Conservation (phyloP, 306 rosid species). For the Vigna reflexopilosa region DNA sequence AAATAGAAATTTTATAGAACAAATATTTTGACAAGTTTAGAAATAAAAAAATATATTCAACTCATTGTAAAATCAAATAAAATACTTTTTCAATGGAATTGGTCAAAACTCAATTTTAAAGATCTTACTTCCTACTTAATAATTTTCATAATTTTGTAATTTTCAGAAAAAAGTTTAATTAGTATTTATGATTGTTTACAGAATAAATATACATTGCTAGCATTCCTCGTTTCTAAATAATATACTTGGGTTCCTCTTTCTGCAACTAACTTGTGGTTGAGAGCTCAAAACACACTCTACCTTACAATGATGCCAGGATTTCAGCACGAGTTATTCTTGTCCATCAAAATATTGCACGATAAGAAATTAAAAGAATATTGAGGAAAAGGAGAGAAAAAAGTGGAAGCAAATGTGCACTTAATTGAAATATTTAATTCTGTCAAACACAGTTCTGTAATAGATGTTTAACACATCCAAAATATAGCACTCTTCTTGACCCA, state of each 20-base stretch:
- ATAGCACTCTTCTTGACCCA: constrained; percentile 57
- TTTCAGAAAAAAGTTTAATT: too few species aligned
- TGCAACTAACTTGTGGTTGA: neutral
- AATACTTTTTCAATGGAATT: too few species aligned
- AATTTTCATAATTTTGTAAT: too few species aligned
- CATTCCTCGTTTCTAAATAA: neutral
- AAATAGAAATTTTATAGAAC: too few species aligned
- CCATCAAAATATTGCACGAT: neutral
- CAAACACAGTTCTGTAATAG: constrained; percentile 48
- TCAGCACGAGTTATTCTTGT: neutral
- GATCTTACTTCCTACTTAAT: neutral
- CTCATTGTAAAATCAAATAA: too few species aligned
- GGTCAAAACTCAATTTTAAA: neutral
- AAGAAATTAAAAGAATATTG: neutral
- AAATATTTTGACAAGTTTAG: too few species aligned
- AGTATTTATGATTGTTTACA: too few species aligned
- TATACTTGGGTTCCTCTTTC: neutral
- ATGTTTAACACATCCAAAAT: constrained; percentile 63
- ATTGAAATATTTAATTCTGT: constrained; percentile 51
- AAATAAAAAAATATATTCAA: too few species aligned
- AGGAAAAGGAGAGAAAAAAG: constrained; percentile 16
- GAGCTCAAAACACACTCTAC: constrained; percentile 7
- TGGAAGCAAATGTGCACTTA: constrained; percentile 49
- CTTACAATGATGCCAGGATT: neutral
- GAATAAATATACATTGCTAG: too few species aligned